Evolutionary conservation across 371 early-diverging fungal genomes (phyloP).

Genomic region (Mycotypha africana): DNA sequence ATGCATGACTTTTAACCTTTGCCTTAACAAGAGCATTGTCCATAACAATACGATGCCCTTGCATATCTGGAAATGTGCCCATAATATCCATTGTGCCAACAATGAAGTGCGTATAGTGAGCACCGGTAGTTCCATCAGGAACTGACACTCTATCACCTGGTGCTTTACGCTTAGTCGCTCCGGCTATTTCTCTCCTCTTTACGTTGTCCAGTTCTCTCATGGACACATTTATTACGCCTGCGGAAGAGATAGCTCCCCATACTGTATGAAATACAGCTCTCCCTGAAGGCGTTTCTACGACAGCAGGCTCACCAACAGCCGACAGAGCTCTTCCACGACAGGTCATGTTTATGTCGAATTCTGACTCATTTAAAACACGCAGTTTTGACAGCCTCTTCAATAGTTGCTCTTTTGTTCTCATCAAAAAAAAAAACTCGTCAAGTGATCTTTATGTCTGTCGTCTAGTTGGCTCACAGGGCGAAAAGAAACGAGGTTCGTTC

Average conservation of each 20-base stretch:
- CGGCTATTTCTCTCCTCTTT: constrained; percentile 5
- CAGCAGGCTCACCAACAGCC: constrained; percentile 1
- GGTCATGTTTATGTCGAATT: constrained; percentile 4
- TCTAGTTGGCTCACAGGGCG: constrained; percentile 6
- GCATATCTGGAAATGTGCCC: background rate
- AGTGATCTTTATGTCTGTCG: constrained; percentile 4
- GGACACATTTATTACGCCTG: constrained; percentile 5
- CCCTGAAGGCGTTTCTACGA: constrained; percentile 3
- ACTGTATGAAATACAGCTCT: constrained; percentile 6
- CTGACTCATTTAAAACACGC: too few relatives aligned
- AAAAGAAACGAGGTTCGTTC: constrained; percentile 5
- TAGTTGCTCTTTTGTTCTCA: constrained; percentile 6
- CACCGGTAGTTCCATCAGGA: constrained; percentile 1
- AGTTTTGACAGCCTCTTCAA: constrained; percentile 4
- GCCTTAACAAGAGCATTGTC: constrained; percentile 9
- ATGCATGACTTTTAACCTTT: constrained; percentile 8
- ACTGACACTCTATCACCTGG: constrained; percentile 3
- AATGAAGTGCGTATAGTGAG: constrained; percentile 7
- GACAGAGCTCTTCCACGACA: constrained; percentile 1
- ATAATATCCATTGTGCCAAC: constrained; percentile 8
- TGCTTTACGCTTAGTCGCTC: constrained; percentile 7
- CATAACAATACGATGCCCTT: constrained; percentile 3
- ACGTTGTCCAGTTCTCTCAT: constrained; percentile 3
- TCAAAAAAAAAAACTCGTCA: constrained; percentile 1
- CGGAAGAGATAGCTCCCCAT: constrained; percentile 3